These are phyloP conservation scores for Liriodendron chinense DNA, from an alignment of 164 flowering plant species.

Conservation along the genomic window DNA sequence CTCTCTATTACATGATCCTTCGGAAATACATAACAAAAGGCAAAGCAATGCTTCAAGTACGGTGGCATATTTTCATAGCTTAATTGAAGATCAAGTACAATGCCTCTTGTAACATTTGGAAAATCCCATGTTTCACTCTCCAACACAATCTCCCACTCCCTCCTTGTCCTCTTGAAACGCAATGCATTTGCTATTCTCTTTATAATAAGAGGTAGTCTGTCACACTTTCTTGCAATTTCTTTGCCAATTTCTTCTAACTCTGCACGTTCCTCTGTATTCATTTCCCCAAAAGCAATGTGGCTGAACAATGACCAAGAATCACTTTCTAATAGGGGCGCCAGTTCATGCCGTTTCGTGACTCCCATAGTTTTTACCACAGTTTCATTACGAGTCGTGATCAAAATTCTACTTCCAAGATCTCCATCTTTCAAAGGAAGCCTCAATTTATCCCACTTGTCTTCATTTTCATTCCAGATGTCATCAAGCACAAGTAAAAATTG, in stretches of 20 bases:
- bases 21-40: constrained; percentile 7
- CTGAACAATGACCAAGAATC: constrained; percentile 2
- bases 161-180: background rate
- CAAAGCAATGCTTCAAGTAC: constrained; percentile 12
- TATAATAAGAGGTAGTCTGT: constrained; percentile 10
- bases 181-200: constrained; percentile 10
- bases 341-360: background rate
- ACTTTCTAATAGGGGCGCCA: background rate
- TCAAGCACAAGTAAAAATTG: background rate
- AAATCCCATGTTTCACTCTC: constrained; percentile 10
- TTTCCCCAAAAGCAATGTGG: background rate
- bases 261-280: background rate
- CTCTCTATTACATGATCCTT: background rate
- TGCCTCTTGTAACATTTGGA: background rate
- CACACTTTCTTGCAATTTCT: constrained; percentile 7
- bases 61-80: constrained; percentile 11
- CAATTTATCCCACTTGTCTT: background rate
- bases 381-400: background rate
- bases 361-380: background rate
- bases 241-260: background rate
- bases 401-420: background rate
- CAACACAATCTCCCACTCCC: constrained; percentile 7
- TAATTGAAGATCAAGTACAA: background rate
- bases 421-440: background rate
- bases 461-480: constrained; percentile 1